Evolutionary conservation across 2,329 filamentous ascomycete genomes (phyloP), one percentile per base, ranked within the genome.

Genomic region (Grosmannia clavigera): DNA sequence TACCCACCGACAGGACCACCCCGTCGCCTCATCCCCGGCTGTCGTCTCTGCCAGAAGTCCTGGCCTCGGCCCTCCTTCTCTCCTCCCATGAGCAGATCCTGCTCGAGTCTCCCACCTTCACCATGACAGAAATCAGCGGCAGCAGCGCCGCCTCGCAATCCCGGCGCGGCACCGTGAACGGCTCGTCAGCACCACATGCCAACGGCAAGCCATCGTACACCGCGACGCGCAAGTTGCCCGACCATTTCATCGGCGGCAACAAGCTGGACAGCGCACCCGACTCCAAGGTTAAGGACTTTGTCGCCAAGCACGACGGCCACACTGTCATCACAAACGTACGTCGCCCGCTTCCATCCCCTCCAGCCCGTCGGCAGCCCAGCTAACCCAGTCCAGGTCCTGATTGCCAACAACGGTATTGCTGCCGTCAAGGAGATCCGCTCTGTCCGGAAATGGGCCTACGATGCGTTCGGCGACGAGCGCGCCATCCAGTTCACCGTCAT

Each of bases 401-500:
- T 99, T 75, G 94, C 94, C 73, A 99, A 99, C 81, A 99, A 99
- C 79, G 94, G 94, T 82, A 99, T 99, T 75, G 94, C 94, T 58
- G 94, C 94, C 71, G 94, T 99, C 75, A 99, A 99, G 78, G 94
- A 99, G 77, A 99, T 99, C 73, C 86, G 94, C 74, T 97, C 92
- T 62, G 92, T 99, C 71, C 88, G 94, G 75, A 99, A 97, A 92
- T 99, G 94, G 94, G 94, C 94, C 63, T 99, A 99, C 85, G 94
- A 99, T 78, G 95, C 90, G 9, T 99, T 99, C 72, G 92, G 94
- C 77, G 92, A 99, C 76, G 94, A 99, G 80, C 85, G 88, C 70
- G 94, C 92, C 68, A 96, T 99, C 71, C 92, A 97, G 73, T 99
- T 99, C 78, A 99, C 94, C 64, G 94, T 99, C 72, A 99, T 99